These are phyloP conservation scores for Dillenia turbinata DNA, from an alignment of 164 flowering plant genomes.

Conservation along the genomic window DNA sequence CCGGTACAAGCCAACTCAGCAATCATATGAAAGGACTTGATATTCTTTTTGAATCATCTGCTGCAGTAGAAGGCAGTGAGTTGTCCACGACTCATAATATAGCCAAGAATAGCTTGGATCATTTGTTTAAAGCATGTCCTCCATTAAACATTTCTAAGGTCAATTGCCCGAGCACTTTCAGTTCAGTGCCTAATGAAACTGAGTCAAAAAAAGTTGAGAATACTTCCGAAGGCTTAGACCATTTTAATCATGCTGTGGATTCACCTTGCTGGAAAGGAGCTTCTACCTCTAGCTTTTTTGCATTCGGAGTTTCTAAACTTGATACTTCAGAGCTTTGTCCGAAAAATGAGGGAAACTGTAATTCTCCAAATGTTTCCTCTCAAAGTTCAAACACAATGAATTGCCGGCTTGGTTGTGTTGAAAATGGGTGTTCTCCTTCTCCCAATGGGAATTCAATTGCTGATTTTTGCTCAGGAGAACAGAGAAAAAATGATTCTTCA, in stretches of 20 bases:
- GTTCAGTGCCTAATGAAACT: conserved; percentile 9
- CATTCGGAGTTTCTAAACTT: conserved; percentile 24
- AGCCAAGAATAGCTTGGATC: conserved; percentile 12
- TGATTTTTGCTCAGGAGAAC: no score
- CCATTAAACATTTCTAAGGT: conserved; percentile 14
- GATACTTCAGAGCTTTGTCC: conserved; percentile 9
- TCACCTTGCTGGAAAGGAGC: conserved; percentile 89
- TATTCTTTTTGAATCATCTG: conserved; percentile 2
- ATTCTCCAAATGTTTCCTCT: conserved; percentile 10
- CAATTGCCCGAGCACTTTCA: conserved; percentile 13
- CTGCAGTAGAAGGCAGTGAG: background rate
- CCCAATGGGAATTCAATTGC: background rate
- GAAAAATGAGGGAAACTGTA: conserved; percentile 15
- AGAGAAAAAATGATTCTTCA: no score
- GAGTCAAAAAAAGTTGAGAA: conserved; percentile 19
- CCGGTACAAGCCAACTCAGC: conserved; percentile 12
- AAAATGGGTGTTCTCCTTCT: background rate
- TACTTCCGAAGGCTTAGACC: conserved; percentile 33
- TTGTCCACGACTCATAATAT: no score
- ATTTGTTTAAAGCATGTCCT: conserved; percentile 5
- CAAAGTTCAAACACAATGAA: background rate
- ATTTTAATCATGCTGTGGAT: conserved; percentile 45
- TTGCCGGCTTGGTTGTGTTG: no score
- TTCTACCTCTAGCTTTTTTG: conserved; percentile 23
- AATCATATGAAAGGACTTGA: conserved; percentile 13